phyloP scores from a whole-genome alignment of 2,329 filamentous ascomycete species.

The Alternaria panax region DNA sequence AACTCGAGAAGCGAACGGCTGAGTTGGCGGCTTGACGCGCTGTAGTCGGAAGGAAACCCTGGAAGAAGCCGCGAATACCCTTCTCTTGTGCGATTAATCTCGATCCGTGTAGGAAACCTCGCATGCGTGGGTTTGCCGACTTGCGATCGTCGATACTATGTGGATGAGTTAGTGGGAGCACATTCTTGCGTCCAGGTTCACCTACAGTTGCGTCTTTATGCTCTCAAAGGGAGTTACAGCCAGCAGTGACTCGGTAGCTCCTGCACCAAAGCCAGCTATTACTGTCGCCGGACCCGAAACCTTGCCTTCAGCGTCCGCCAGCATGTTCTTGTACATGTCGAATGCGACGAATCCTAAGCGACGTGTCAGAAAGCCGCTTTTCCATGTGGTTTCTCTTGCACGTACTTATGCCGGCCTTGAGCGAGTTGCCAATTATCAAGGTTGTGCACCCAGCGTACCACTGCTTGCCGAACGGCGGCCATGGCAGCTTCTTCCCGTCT shows the following conservation, averaged over 20 bases:
- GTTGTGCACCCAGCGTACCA: constrained; percentile 99
- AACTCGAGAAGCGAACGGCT: constrained; percentile 87
- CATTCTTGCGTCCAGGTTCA: constrained; percentile 3
- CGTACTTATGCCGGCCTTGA: constrained; percentile 93
- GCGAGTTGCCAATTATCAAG: constrained; percentile 92
- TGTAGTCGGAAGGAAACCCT: constrained; percentile 94
- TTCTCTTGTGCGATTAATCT: constrained; percentile 87
- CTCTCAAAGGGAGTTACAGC: constrained; percentile 97
- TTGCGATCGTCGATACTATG: constrained; percentile 92
- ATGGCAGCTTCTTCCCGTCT: constrained; percentile 85
- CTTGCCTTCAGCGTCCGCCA: constrained; percentile 84
- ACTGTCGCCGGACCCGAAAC: constrained; percentile 91
- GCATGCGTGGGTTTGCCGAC: constrained; percentile 80
- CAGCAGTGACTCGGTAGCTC: constrained; percentile 89
- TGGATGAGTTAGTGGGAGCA: not conserved
- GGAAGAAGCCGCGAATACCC: constrained; percentile 91
- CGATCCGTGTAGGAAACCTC: constrained; percentile 89
- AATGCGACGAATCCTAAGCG: constrained; percentile 85
- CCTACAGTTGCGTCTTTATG: constrained; percentile 89
- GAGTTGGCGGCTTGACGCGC: constrained; percentile 94
- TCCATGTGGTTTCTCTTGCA: constrained; percentile 23
- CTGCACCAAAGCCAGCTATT: constrained; percentile 90
- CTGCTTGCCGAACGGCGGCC: constrained; percentile 89
- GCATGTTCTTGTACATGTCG: constrained; percentile 86
- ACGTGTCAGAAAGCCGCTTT: constrained; percentile 8